Conservation (phyloP, 2,329 filamentous ascomycete genomes). For the Monosporascus sp. region DNA sequence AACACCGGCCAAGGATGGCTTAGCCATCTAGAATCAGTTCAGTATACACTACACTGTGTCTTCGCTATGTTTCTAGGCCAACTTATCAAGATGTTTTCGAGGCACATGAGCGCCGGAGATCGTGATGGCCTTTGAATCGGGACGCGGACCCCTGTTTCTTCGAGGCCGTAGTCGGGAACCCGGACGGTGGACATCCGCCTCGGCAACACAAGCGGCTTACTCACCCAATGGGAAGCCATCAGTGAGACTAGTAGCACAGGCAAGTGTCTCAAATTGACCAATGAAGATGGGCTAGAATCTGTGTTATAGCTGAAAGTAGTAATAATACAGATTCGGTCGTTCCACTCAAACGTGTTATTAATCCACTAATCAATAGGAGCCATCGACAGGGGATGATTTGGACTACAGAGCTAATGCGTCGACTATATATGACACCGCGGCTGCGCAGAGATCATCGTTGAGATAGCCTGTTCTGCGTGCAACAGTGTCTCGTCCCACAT, state of each 20-base stretch:
- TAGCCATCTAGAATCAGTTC: no score
- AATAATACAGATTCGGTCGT: neutral
- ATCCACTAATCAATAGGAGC: neutral
- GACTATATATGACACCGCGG: constrained; percentile 2
- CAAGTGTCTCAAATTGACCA: constrained; percentile 5
- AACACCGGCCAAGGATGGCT: no score
- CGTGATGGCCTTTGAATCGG: no score
- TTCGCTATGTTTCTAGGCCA: no score
- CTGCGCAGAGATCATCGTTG: neutral
- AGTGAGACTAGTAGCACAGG: neutral
- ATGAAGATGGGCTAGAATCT: neutral
- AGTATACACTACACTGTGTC: no score
- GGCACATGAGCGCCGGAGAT: no score
- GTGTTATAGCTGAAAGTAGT: neutral
- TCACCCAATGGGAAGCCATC: constrained; percentile 5
- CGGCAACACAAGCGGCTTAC: constrained; percentile 6
- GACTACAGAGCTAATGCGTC: neutral
- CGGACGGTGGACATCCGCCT: constrained; percentile 14
- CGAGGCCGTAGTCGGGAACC: neutral
- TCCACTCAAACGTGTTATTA: neutral
- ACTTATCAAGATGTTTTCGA: no score
- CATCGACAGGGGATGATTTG: neutral
- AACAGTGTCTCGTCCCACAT: neutral
- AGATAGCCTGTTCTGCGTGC: neutral
- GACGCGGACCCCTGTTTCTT: no score